Base-by-base conservation (phyloP, 192 early-diverging fungal species). In the Umbelopsis sp. region DNA sequence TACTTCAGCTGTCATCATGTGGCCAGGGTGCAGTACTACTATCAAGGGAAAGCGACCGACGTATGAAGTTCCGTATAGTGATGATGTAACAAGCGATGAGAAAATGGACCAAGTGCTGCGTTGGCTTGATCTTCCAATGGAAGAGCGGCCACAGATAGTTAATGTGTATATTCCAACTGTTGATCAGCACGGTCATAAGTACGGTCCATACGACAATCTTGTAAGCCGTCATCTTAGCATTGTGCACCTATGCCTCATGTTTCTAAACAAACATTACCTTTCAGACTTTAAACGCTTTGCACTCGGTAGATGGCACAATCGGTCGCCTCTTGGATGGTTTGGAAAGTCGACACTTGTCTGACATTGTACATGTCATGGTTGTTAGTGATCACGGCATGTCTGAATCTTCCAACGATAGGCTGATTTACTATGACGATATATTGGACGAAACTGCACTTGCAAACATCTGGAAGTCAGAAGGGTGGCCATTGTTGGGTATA, bases 371-470 rank as follows among this genome's bases (percentile, higher is more conserved):
- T 74, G 52, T 97, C 1, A 73, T 81, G 22, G 52, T 81, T 25
- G 79, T 81, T 36, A 94, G 92, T 69, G 96, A 98, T 77, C 96
- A 98, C 65, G 96, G 96, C 2, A 98, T 98, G 96, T 79, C 90
- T 0, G 80, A 85, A 50, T 75, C 81, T 0, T 76, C 78, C 24
- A 68, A 49, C 16, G 70, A 79, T 3, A 74, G 87, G 52, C 83
- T 89, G 41, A 86, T 96, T 49, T 94, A 88, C 77, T 80, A 94
- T 47, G 93, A 96, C 62, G 87, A 91, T 71, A 56, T 80, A 8
- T 78, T 82, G 0, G 77, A 78, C 4, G 66, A 75, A 9, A 52
- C 82, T 29, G 68, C 81, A 0, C 56, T 83, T 9, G 75, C 77
- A 25, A 71, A 73, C 17, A 76, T 95, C 1, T 81, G 73, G 24